Conservation (phyloP, 495 filamentous ascomycete species). For the Penicillium manginii region DNA sequence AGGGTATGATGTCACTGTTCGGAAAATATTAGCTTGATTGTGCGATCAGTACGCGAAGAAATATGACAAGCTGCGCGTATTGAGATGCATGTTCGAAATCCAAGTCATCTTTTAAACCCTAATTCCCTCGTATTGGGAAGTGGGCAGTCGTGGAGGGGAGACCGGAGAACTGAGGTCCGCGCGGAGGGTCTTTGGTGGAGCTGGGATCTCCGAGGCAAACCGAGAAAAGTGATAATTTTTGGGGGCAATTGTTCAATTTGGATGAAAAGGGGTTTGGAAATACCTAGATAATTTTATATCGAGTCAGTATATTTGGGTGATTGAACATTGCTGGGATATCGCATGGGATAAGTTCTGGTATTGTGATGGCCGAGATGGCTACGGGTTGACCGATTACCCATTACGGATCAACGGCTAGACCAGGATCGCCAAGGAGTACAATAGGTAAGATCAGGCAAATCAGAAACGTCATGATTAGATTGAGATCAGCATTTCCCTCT, state of each 20-base stretch:
- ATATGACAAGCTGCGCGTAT: neutral
- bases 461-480: slow-evolving; percentile 22
- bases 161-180: slow-evolving; percentile 6
- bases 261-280: too few species aligned
- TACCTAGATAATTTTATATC: too few species aligned
- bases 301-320: too few species aligned
- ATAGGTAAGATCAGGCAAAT: slow-evolving; percentile 6
- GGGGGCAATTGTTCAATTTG: too few species aligned
- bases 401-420: neutral
- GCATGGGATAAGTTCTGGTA: too few species aligned
- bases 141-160: neutral
- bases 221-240: neutral
- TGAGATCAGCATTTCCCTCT: slow-evolving; percentile 18
- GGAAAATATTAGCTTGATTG: neutral
- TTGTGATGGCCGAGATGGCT: neutral
- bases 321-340: too few species aligned
- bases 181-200: slow-evolving; percentile 2
- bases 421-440: neutral
- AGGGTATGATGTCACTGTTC: slow-evolving; percentile 13
- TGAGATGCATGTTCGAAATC: neutral
- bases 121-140: neutral
- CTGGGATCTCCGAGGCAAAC: slow-evolving; percentile 3
- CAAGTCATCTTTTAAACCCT: neutral
- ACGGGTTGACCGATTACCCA: neutral
- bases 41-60: neutral